These are phyloP conservation scores for Fusarium circinatum DNA, from an alignment of 2,329 filamentous ascomycete species.

Conservation along the genomic window DNA sequence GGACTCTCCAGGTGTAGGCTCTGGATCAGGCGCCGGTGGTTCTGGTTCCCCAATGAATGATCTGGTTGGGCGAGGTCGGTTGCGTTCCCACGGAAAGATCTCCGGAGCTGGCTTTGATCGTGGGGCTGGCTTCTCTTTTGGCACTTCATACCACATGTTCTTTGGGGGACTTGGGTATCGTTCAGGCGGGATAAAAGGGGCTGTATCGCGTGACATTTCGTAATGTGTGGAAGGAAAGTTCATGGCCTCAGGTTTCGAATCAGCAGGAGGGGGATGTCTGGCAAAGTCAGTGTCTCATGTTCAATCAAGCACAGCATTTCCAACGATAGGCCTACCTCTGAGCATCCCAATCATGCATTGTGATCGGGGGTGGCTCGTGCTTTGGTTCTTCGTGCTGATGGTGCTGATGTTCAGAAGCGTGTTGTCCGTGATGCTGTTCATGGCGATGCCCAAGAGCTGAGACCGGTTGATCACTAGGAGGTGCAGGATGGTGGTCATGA, in stretches of 20 bases:
- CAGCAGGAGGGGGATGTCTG: constrained; percentile 70
- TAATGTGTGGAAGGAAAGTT: constrained; percentile 85
- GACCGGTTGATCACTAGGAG: constrained; percentile 49
- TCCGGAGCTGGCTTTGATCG: constrained; percentile 67
- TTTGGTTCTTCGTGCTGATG: constrained; percentile 38
- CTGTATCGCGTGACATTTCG: constrained; percentile 80
- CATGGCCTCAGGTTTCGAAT: constrained; percentile 84
- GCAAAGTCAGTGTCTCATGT: constrained; percentile 18
- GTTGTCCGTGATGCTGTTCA: constrained; percentile 21
- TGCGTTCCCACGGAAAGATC: constrained; percentile 91
- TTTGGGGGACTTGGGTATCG: constrained; percentile 85
- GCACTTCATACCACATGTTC: constrained; percentile 90
- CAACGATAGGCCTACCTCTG: constrained; percentile 56
- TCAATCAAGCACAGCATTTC: neutral
- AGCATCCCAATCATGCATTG: constrained; percentile 62
- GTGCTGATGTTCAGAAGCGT: constrained; percentile 1
- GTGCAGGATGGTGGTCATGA: constrained; percentile 36
- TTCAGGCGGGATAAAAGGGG: constrained; percentile 79
- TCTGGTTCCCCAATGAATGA: constrained; percentile 61
- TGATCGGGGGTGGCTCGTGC: constrained; percentile 36
- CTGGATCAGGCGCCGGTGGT: constrained; percentile 7
- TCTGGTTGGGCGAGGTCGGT: constrained; percentile 70
- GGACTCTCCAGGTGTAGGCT: neutral
- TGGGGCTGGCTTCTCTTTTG: constrained; percentile 68
- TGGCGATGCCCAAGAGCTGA: constrained; percentile 48